Base-by-base conservation (phyloP, 1,139 yeast genomes). In the Yamadazyma membranifaciens region DNA sequence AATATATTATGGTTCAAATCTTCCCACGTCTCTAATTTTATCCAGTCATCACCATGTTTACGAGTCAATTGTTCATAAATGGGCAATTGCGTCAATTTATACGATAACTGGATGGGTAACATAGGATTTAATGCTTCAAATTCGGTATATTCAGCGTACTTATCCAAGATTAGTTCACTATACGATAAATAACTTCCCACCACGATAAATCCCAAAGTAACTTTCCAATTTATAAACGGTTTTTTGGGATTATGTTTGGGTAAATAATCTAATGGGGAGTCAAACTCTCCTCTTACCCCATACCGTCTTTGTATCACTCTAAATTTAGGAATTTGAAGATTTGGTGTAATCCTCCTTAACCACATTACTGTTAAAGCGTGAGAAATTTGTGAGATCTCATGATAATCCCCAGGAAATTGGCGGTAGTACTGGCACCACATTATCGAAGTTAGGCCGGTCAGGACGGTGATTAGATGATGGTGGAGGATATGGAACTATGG, bases 11-110 rank as follows among this genome's bases (percentile, higher is more conserved):
- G 63, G 45, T 75, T 76, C 37, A 81, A 60, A 45, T 76, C 75
- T 39, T 79, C 81, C 87, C 87, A 82, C 3, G 87, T 78, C 39
- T 80, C 68, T 13, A 70, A 55, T 44, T 65, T 60, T 34, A 59
- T 61, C 70, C 74, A 81, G 12, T 63, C 58, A 12, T 72, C 69
- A n/a, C 59, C 53, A 22, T 49, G 55, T 6, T 72, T 64, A 39
- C 69, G 71, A 1, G 62, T 54, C 37, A 83, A 60, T 40, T 69
- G 54, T 46, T 75, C 65, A 39, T 79, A 83, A 1, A 83, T 59
- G 0, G 81, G 78, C 38, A 86, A 60, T 5, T 67, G 57, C 38
- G 73, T 69, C 42, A 84, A 60, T 44, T 80, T 65, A 37, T 63
- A 62, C 45, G 75, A 78, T 40, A 85, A 50, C 42, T 58, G 59